Conservation (phyloP, 2,329 filamentous ascomycete genomes). For the Penicillium hordei region DNA sequence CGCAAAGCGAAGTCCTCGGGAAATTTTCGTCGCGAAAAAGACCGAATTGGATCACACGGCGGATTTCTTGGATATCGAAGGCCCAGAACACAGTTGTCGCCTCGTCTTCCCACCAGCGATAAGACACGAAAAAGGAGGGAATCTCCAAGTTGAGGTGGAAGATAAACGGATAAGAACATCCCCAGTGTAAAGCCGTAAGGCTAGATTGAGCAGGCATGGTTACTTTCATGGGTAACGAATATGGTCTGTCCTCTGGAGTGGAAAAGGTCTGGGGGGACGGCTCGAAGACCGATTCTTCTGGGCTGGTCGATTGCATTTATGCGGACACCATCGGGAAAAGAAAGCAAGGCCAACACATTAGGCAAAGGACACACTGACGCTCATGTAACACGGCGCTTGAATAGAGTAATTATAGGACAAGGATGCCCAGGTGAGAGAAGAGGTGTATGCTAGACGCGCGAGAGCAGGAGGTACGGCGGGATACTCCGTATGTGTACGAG, state of each 20-base stretch:
- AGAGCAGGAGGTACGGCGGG: neutral
- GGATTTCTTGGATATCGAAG: slow-evolving; percentile 40
- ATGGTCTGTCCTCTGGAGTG: neutral
- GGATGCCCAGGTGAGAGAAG: slow-evolving; percentile 1
- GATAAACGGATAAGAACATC: slow-evolving; percentile 30
- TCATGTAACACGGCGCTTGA: slow-evolving; percentile 17
- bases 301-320: slow-evolving; percentile 23
- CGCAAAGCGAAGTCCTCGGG: slow-evolving; percentile 36
- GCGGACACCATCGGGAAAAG: slow-evolving; percentile 1
- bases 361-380: slow-evolving; percentile 8
- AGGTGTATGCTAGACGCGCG: neutral
- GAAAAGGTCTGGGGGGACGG: slow-evolving; percentile 5
- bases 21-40: slow-evolving; percentile 39
- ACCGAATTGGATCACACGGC: slow-evolving; percentile 39
- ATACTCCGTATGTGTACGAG: neutral
- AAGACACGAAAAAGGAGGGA: slow-evolving; percentile 34
- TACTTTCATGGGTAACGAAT: neutral
- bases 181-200: slow-evolving; percentile 8
- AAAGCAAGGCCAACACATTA: slow-evolving; percentile 15
- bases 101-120: slow-evolving; percentile 46
- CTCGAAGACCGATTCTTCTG: slow-evolving; percentile 12
- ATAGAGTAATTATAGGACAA: slow-evolving; percentile 8
- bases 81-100: slow-evolving; percentile 40
- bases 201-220: slow-evolving; percentile 12
- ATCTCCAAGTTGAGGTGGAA: slow-evolving; percentile 33